Conservation (phyloP, 352 stramenopile genomes). For the Phytophthora tubulina region DNA sequence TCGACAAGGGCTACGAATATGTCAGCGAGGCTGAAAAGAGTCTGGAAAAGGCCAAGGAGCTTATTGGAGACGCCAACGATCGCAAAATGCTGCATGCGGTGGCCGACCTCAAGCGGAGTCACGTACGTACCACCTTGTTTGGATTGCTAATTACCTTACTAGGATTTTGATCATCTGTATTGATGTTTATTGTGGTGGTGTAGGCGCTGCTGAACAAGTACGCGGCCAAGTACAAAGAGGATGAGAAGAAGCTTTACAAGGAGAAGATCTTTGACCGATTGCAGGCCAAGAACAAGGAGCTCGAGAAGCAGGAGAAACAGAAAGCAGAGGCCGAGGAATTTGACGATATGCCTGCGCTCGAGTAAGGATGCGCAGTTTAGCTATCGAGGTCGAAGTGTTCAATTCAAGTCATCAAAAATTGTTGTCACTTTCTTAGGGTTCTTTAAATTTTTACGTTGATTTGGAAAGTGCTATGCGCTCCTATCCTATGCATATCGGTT, state of each 20-base stretch:
- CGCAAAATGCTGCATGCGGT: slow-evolving; percentile 62
- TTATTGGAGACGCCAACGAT: slow-evolving; percentile 55
- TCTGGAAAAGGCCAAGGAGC: slow-evolving; percentile 62
- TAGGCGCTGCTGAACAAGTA: slow-evolving; percentile 68
- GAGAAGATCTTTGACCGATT: slow-evolving; percentile 91
- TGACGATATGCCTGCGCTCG: slow-evolving; percentile 85
- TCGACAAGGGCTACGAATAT: slow-evolving; percentile 88
- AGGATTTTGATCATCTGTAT: neutral
- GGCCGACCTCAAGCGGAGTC: slow-evolving; percentile 75
- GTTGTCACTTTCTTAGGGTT: slow-evolving; percentile 30
- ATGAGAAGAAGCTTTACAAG: slow-evolving; percentile 91
- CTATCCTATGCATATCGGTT: slow-evolving; percentile 9
- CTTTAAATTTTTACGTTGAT: slow-evolving; percentile 33
- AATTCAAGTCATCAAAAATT: slow-evolving; percentile 2
- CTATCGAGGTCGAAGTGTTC: slow-evolving; percentile 80
- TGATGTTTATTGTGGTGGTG: neutral
- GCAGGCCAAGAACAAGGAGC: slow-evolving; percentile 82
- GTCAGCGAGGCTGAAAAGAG: slow-evolving; percentile 76
- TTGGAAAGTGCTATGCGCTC: slow-evolving; percentile 31
- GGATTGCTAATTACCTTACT: neutral
- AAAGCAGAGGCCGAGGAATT: slow-evolving; percentile 78
- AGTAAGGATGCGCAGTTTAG: slow-evolving; percentile 60
- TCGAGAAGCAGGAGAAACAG: slow-evolving; percentile 75
- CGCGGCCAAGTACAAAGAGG: slow-evolving; percentile 81
- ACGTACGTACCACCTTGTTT: slow-evolving; percentile 37